These are phyloP conservation scores for Trichomonas tenax DNA, from an alignment of 208 protist genomes.

Conservation along the genomic window DNA sequence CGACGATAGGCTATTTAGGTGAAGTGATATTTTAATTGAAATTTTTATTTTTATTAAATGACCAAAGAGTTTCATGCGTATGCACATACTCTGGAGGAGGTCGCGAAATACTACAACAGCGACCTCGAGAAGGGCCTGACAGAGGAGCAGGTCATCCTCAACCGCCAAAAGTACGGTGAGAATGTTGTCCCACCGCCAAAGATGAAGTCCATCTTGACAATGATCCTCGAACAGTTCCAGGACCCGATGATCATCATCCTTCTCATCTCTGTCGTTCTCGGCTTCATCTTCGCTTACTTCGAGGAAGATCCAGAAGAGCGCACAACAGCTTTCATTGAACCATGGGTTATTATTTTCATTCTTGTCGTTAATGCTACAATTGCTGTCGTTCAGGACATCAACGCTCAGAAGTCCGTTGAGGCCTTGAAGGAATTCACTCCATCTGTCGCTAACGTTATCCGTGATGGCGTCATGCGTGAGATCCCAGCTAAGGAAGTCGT, in stretches of 20 bases:
- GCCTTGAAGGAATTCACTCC: constrained; percentile 42
- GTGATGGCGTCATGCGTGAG: constrained; percentile 44
- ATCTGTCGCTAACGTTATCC: constrained; percentile 37
- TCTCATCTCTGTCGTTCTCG: constrained; percentile 54
- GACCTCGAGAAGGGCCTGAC: background rate
- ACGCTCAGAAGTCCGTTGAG: constrained; percentile 64
- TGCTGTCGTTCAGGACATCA: constrained; percentile 69
- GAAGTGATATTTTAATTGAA: background rate
- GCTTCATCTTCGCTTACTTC: constrained; percentile 56
- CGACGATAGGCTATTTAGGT: background rate
- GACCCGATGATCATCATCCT: constrained; percentile 65
- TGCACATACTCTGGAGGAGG: background rate
- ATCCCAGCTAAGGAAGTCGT: constrained; percentile 64
- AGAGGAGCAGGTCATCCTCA: background rate
- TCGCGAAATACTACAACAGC: background rate
- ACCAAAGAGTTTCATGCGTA: background rate
- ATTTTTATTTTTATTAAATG: background rate
- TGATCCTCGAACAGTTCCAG: constrained; percentile 65
- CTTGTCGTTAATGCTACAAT: constrained; percentile 70
- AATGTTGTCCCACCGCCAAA: constrained; percentile 17
- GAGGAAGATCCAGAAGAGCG: constrained; percentile 42
- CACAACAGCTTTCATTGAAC: constrained; percentile 59
- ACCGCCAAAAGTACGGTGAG: background rate
- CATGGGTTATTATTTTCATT: constrained; percentile 76
- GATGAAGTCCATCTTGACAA: constrained; percentile 53